Base-by-base conservation (phyloP, 2,329 filamentous ascomycete genomes). In the Penicillium sp. region DNA sequence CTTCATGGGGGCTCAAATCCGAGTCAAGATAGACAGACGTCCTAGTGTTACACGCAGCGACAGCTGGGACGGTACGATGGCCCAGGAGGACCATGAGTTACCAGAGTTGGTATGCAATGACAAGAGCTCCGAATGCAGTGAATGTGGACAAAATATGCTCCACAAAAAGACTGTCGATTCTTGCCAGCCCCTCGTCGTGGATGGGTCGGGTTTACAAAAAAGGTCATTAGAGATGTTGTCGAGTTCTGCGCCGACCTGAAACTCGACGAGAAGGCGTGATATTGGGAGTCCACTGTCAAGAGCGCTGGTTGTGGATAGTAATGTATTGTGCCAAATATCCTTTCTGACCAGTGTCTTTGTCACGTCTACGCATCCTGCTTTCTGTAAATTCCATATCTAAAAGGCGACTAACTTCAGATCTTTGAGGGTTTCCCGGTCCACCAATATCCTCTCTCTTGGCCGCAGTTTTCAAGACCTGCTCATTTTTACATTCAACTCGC, bases 1-100 rank as follows among this genome's bases (percentile, higher is more conserved):
- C 4, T 63, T 69, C 36, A 57, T 58, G 40, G 63, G 61, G 1
- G 50, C 53, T 1, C 59, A 48, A 7, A 64, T 69, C 20, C 50
- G 58, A 19, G 60, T 69, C 5, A 53, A 57, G 33, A 43, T 68
- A 33, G 58, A 65, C 35, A 51, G 50, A 7, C 51, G 56, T 11
- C 40, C 50, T 6, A 34, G 42, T 29, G 32, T 37, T 10, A 30
- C 43, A 4, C 45, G 41, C 2, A 45, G 47, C 9, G 43, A 41
- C 10, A 50, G 43, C 25, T 50, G 48, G 48, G 41, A 41, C 17
- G 34, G 31, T 4, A 15, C 19, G n/a, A 35, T 42, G 21, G 23
- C n/a, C n/a, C 33, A 27, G 10, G 32, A 45, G 9, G 40, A 48
- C 11, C 6, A 31, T 8, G 21, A 32, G 7, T 10, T 33, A 25